Evolutionary conservation across 2,329 filamentous ascomycete genomes (phyloP), one percentile per base, ranked within the genome.

Genomic region (Trichoderma gracile): DNA sequence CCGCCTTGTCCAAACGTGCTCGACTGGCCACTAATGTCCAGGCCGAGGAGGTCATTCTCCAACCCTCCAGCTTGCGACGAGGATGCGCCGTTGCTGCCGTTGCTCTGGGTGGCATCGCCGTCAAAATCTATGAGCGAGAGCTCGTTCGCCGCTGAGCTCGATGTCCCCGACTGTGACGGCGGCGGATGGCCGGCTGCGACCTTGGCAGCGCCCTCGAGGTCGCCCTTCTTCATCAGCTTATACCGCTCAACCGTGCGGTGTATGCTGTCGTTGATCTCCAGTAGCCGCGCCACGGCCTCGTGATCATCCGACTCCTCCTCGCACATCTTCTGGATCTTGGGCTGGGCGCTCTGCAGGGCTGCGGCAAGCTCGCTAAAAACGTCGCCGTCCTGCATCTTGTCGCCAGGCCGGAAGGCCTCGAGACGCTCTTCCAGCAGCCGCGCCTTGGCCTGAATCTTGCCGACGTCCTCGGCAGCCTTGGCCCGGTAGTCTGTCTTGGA

Each of bases 271-370:
- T 99, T 99, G 73, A 99, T 98, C 75, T 98, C 93, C 63, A 99
- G 84, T 12, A 99, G 82, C 78, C 97, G 97, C 49, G 93, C 91
- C 6, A 99, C 95, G 5, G 95, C 95, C 79, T 97, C 95, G 67
- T 93, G 89, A 73, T 99, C 95, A 67, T 98, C 94, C 12, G 93
- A 97, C 74, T 99, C 95, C 77, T 99, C 95, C 77, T 98, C 94
- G 73, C 94, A 98, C 94, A 99, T 99, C 79, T 92, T 97, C 75
- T 98, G 94, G 69, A 99, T 98, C 80, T 99, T 99, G 9, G 95
- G 95, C 72, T 99, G 95, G 2, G 95, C 95, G 73, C 90, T 97
- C 75, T 92, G 91, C 52, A 99, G 82, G 10, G 95, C 88, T 68
- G 90, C 89, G 5, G 93, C 93, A 61, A 99, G 84, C 81, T 99